Evolutionary conservation across 139 green algal genomes (phyloP).

Genomic region (Dunaliella sp.): DNA sequence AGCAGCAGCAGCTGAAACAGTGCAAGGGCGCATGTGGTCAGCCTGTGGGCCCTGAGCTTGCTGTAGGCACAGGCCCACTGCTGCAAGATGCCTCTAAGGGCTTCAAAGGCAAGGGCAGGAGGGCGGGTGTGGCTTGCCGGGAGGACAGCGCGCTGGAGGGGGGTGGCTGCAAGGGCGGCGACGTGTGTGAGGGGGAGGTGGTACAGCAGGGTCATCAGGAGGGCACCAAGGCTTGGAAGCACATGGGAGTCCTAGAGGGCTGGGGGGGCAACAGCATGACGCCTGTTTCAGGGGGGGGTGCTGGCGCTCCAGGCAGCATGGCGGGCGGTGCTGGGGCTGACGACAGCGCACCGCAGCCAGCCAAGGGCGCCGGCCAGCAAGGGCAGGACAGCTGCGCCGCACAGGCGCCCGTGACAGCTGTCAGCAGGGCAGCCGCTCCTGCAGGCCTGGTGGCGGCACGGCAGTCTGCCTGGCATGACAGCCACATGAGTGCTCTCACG

Average conservation of each 20-base stretch:
- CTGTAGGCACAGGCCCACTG: no score
- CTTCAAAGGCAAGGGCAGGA: background rate
- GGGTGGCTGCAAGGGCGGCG: background rate
- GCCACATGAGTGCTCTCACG: background rate
- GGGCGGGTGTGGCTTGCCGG: background rate
- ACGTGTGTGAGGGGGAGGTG: background rate
- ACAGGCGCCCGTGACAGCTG: background rate
- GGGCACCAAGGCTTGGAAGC: background rate
- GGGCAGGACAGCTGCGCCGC: background rate
- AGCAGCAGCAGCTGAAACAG: no score
- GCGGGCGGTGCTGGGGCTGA: background rate
- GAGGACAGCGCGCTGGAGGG: background rate
- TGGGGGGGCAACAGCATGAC: background rate
- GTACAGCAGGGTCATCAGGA: background rate
- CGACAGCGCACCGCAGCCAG: no score
- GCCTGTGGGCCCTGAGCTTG: no score
- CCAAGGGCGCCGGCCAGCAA: background rate
- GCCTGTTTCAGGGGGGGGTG: background rate
- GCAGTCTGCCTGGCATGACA: background rate
- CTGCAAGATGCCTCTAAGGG: no score
- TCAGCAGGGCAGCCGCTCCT: background rate
- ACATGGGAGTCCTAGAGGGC: background rate
- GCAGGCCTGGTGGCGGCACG: background rate
- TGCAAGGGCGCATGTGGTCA: no score
- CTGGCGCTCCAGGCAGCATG: background rate